Base-by-base conservation (phyloP, 2,329 filamentous ascomycete genomes). In the Diplodia mutila region DNA sequence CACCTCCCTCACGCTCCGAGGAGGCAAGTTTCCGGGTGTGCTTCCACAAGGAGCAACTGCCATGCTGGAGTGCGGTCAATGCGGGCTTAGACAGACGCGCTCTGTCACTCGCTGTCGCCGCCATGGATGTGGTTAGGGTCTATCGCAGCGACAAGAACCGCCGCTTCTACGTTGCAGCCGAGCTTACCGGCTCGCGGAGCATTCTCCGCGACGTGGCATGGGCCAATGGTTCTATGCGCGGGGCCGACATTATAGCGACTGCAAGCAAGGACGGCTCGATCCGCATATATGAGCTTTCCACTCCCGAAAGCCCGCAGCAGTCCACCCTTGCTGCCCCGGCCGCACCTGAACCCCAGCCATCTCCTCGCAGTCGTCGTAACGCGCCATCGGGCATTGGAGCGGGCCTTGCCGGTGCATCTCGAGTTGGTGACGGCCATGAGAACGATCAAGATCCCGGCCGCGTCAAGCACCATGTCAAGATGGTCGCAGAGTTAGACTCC, bases 231-330 rank as follows among this genome's bases (percentile, higher is more conserved):
- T 96, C 93, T 71, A 93, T 96, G 73, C 85, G 94, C 48, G 94
- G 94, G 1, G 94, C 92, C 77, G 95, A 99, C 77, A 86, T 94
- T 67, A 86, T 98, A 72, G 95, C 94, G 3, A 96, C 94, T 6
- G 94, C 93, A 2, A 95, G 92, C 76, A 96, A 96, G 78, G 95
- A 99, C 76, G 94, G 95, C 3, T 90, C 89, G 72, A 89, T 97
- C 49, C 87, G 94, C 49, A 90, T 99, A n/a, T 97, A 96, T 75
- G 89, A 94, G 73, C 78, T 97, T 21, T 87, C 89, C 42, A 91
- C 90, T 73, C 70, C 80, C 75, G 69, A 81, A 78, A 69, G 85
- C 80, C 72, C 85, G 77, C 55, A 85, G 81, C 71, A 81, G 18
- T 49, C 37, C 1, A 49, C 48, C 49, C 65, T 65, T 14, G 55